Percentiles rank a stretch among this genome's conserved stretches.
These are phyloP conservation scores for Lactarius sp. DNA, from an alignment of 768 basidiomycete genomes.

Conservation along the genomic window DNA sequence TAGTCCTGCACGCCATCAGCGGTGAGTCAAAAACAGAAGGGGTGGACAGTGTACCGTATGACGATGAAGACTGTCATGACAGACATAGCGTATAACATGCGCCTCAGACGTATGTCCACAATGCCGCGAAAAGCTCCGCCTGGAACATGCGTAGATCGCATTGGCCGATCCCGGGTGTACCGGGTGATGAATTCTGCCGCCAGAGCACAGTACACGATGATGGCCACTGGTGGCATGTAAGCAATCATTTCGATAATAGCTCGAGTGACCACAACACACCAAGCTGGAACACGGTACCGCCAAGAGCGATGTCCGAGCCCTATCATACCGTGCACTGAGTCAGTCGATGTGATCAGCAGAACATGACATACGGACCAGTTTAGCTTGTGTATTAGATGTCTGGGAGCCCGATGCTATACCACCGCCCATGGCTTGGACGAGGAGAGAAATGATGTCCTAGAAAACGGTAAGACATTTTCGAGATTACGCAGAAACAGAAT, in stretches of 20 bases:
- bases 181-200: conserved; percentile 19
- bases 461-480: no score
- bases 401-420: conserved; percentile 11
- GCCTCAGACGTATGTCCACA: neutral
- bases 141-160: neutral
- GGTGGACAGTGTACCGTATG: conserved; percentile 10
- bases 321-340: neutral
- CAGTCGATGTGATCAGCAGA: neutral
- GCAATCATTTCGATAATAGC: neutral
- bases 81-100: conserved; percentile 15
- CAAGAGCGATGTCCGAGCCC: conserved; percentile 20
- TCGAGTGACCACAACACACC: neutral
- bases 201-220: conserved; percentile 10
- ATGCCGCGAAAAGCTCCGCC: neutral
- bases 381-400: neutral
- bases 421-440: conserved; percentile 18
- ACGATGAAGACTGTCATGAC: conserved; percentile 19
- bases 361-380: neutral
- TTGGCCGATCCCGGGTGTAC: conserved; percentile 4
- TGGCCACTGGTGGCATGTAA: conserved; percentile 13
- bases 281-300: conserved; percentile 23
- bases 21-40: neutral
- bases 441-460: conserved; percentile 21
- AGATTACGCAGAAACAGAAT: neutral
- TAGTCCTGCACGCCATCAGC: conserved; percentile 7